Percentiles rank a stretch among this genome's conserved stretches.
These are phyloP conservation scores for Pleurotus tuoliensis DNA, from an alignment of 768 basidiomycete genomes.

Conservation along the genomic window DNA sequence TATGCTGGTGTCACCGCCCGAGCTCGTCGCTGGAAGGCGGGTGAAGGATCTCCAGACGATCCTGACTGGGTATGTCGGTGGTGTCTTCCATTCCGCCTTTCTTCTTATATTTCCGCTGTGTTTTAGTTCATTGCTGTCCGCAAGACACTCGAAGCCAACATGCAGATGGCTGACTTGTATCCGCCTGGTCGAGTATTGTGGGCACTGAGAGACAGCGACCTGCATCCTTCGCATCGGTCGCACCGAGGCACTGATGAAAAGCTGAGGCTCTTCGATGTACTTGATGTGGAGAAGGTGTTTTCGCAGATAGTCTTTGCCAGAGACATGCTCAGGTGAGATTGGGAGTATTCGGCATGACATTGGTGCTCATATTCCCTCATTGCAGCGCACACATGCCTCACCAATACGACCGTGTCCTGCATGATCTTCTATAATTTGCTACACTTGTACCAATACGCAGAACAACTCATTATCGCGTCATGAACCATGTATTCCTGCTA, in stretches of 20 bases:
- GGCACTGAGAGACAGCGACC: slow-evolving; percentile 71
- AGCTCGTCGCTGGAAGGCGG: slow-evolving; percentile 60
- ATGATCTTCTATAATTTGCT: slow-evolving; percentile 52
- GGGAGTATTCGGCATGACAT: slow-evolving; percentile 6
- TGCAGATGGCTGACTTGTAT: slow-evolving; percentile 68
- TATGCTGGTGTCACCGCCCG: slow-evolving; percentile 42
- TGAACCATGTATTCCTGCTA: not conserved
- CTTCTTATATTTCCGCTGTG: not conserved
- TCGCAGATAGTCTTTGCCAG: slow-evolving; percentile 76
- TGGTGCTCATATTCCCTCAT: slow-evolving; percentile 5
- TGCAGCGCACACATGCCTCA: slow-evolving; percentile 73
- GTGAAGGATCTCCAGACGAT: slow-evolving; percentile 49
- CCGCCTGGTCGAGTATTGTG: slow-evolving; percentile 78
- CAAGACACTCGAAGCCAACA: slow-evolving; percentile 83
- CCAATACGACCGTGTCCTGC: slow-evolving; percentile 72
- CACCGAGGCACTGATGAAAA: slow-evolving; percentile 27
- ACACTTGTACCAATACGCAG: no score
- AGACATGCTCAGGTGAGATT: slow-evolving; percentile 72
- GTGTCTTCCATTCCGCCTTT: no score
- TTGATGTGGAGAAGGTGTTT: slow-evolving; percentile 74
- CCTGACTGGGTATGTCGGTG: slow-evolving; percentile 42
- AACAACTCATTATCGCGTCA: not conserved
- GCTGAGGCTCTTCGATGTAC: slow-evolving; percentile 72
- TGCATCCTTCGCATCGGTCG: slow-evolving; percentile 55
- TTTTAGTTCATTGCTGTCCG: slow-evolving; percentile 71